phyloP scores from a whole-genome alignment of 768 basidiomycete genomes.

The Nidularia pulvinata region DNA sequence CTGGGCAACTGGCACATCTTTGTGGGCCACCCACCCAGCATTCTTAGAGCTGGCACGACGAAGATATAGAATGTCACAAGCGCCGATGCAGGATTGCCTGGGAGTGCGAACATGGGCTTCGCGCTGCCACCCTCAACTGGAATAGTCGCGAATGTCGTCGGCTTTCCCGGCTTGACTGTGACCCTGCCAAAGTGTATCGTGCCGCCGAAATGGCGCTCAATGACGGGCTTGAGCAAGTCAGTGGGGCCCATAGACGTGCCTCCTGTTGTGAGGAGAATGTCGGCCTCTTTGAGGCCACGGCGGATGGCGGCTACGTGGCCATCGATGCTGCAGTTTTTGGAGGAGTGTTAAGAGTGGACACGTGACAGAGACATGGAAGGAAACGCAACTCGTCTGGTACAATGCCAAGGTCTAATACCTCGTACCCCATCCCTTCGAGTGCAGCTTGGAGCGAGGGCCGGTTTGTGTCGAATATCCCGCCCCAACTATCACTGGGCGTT shows the following conservation, averaged over 20 bases:
- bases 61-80: slow-evolving; percentile 86
- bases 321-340: slow-evolving; percentile 38
- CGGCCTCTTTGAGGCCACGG: slow-evolving; percentile 59
- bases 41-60: slow-evolving; percentile 78
- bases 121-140: slow-evolving; percentile 33
- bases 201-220: slow-evolving; percentile 77
- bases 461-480: slow-evolving; percentile 86
- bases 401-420: slow-evolving; percentile 81
- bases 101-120: slow-evolving; percentile 82
- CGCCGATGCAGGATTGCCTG: slow-evolving; percentile 89
- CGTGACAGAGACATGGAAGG: background rate
- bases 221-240: slow-evolving; percentile 86
- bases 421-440: slow-evolving; percentile 72
- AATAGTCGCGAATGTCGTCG: slow-evolving; percentile 87
- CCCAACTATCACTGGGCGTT: slow-evolving; percentile 45
- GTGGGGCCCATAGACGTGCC: slow-evolving; percentile 92
- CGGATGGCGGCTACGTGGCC: slow-evolving; percentile 59
- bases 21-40: slow-evolving; percentile 66
- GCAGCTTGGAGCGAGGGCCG: slow-evolving; percentile 74
- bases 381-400: slow-evolving; percentile 65
- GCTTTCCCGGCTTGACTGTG: slow-evolving; percentile 83
- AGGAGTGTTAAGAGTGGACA: background rate
- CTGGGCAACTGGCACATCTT: slow-evolving; percentile 56
- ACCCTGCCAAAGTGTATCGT: slow-evolving; percentile 87
- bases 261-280: slow-evolving; percentile 83